Base-by-base conservation (phyloP, 2,329 filamentous ascomycete genomes). In the Tolypocladium nubicola region DNA sequence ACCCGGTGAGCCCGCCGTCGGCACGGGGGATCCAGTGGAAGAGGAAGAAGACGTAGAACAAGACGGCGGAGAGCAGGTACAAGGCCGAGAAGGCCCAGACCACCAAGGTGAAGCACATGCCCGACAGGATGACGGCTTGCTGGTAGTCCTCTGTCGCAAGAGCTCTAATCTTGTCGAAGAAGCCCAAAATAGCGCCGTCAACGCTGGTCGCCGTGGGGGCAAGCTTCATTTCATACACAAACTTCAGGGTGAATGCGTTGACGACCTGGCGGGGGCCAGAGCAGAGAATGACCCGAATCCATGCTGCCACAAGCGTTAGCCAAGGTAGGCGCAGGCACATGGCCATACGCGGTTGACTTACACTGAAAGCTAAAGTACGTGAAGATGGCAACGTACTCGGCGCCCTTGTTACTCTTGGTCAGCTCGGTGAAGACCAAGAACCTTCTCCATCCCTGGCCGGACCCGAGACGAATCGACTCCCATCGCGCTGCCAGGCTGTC, bases 401-500 rank as follows among this genome's bases (percentile, higher is more conserved):
- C 86, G 21, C 91, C 90, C 73, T 96, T 95, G 68, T 89, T 92
- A 71, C 88, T 91, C 74, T 93, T 94, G 14, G 92, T 96, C 69
- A 97, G 76, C 66, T 90, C 89, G 19, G 90, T 87, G 69, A 96
- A 96, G 62, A 97, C 90, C n/a, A 96, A 73, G 68, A 96, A 99
- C 54, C 93, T 82, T 65, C 86, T 87, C 83, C 87, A 99, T 38
- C 94, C 94, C 64, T 87, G 83, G 49, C 87, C 88, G 30, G 78
- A 78, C 40, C 86, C 87, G 58, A 87, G 70, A n/a, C 90, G 84
- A 67, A 90, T 83, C 73, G 88, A 90, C 71, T 97, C 90, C 63
- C 95, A 80, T 54, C 90, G 85, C 55, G 89, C 90, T 2, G 93
- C 93, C 58, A 97, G 76, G 40, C 84, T 88, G 70, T 99, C 91